These are phyloP conservation scores for Diaporthe aspalathi DNA, from an alignment of 2,329 filamentous ascomycete genomes.

Conservation along the genomic window DNA sequence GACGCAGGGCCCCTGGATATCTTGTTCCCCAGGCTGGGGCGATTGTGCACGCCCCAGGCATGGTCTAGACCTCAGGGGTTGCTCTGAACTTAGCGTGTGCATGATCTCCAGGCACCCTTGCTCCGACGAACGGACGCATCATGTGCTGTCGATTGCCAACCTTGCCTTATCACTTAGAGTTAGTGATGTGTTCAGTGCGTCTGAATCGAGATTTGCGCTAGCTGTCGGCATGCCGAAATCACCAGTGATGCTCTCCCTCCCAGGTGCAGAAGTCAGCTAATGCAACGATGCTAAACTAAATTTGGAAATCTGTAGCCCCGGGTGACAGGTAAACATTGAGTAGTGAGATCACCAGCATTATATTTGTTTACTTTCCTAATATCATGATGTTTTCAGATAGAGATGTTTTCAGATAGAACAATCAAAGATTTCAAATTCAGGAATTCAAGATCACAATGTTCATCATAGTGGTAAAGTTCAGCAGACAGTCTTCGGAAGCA, in stretches of 20 bases:
- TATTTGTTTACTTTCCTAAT: background rate
- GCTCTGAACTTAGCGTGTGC: constrained; percentile 8
- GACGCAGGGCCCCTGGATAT: constrained; percentile 10
- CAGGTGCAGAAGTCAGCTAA: background rate
- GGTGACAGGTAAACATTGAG: background rate
- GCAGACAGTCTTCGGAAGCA: background rate
- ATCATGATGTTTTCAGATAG: background rate
- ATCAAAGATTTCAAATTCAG: background rate
- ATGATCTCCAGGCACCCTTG: constrained; percentile 1
- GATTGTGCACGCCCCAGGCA: constrained; percentile 31
- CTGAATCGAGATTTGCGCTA: constrained; percentile 17
- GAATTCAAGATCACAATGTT: too few relatives aligned
- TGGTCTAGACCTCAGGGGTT: constrained; percentile 24
- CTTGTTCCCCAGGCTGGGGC: constrained; percentile 1
- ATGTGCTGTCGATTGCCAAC: constrained; percentile 26
- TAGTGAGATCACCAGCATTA: background rate
- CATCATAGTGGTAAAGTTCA: too few relatives aligned
- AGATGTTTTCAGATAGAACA: too few relatives aligned
- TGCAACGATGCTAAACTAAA: background rate
- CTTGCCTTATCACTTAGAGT: constrained; percentile 29
- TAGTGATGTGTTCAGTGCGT: constrained; percentile 22
- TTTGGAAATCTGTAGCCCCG: too few relatives aligned
- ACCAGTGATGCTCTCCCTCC: background rate
- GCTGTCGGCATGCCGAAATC: constrained; percentile 9
- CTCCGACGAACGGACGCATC: constrained; percentile 30